Evolutionary conservation across 345 rosid species (phyloP), one percentile per base, ranked within the genome.

Genomic region (Ceriops zippeliana): DNA sequence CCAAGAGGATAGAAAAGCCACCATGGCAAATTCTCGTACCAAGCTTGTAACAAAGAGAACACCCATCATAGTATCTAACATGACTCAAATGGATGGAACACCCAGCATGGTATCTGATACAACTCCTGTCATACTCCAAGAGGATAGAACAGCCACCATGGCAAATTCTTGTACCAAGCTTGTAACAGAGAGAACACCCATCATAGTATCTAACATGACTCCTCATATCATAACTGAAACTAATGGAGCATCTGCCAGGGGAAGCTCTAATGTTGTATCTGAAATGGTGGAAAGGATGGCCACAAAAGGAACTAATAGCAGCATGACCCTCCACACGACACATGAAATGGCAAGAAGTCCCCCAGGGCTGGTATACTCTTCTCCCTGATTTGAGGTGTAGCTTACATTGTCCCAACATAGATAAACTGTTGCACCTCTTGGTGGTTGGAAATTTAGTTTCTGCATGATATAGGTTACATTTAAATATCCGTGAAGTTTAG

Each of bases 341-440:
- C 42, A 38, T 42, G 58, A 24, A 65, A 24, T 9, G 20, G 70
- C 32, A 26, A 58, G 69, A 35, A 58, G 37, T 49, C 67, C 46
- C 24, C 66, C 35, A 47, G n/a, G 26, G 51, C 61, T 26, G 79
- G 87, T 82, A 74, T 24, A 79, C 27, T 61, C 26, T 65, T 46
- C 62, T 7, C 61, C 35, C 61, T 28, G 30, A 10, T 42, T 16
- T 16, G 47, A 30, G 49, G 60, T 52, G 21, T 49, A 51, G 22
- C 58, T 56, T 34, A 26, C 24, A 54, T 19, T 17, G 19, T 24
- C 27, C 46, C 13, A 30, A 6, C 47, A 66, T 52, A 5, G 22
- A 15, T 32, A 10, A 26, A 49, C 24, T 21, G n/a, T 51, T 26
- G 37, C 57, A 58, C 46, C 62, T 59, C 59, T 52, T 59, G 62